Evolutionary conservation across 164 flowering plant species (phyloP).

Genomic region (Aristolochia californica): DNA sequence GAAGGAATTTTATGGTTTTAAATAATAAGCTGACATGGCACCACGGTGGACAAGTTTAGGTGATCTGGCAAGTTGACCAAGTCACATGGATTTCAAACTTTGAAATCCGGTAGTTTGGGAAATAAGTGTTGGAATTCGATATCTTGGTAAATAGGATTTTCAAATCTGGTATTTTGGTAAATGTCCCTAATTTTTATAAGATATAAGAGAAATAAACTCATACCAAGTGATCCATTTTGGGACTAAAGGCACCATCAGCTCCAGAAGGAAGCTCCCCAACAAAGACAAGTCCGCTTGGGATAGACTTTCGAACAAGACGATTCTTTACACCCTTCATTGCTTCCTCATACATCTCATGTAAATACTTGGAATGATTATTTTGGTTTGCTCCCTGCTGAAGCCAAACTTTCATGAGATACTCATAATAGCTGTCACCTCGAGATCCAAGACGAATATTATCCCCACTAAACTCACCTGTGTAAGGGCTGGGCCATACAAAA

Average conservation of each 20-base stretch:
- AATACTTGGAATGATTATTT: slow-evolving; percentile 41
- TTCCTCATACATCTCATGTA: slow-evolving; percentile 80
- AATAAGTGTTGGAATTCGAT: too few species aligned
- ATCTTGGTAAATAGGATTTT: too few species aligned
- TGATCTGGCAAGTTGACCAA: too few species aligned
- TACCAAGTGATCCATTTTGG: slow-evolving; percentile 99
- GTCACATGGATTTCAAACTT: too few species aligned
- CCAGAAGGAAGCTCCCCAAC: slow-evolving; percentile 95
- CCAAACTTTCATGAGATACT: slow-evolving; percentile 93
- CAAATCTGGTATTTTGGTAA: neutral
- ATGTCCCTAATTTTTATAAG: neutral
- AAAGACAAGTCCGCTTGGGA: slow-evolving; percentile 82
- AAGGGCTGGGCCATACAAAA: slow-evolving; percentile 45
- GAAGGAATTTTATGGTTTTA: too few species aligned
- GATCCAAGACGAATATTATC: slow-evolving; percentile 93
- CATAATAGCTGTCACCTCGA: slow-evolving; percentile 98
- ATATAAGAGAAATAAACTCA: slow-evolving; percentile 7
- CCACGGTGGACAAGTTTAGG: too few species aligned
- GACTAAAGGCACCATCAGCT: slow-evolving; percentile 54
- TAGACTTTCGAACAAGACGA: slow-evolving; percentile 69
- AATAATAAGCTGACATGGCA: too few species aligned
- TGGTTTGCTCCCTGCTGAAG: slow-evolving; percentile 55
- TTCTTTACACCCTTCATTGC: slow-evolving; percentile 92
- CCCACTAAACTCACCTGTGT: slow-evolving; percentile 79
- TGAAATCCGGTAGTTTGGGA: too few species aligned